Percentiles rank a stretch among this genome's conserved stretches.
phyloP scores from a whole-genome alignment of 140 eudicot species.

The Stevia rebaudiana region DNA sequence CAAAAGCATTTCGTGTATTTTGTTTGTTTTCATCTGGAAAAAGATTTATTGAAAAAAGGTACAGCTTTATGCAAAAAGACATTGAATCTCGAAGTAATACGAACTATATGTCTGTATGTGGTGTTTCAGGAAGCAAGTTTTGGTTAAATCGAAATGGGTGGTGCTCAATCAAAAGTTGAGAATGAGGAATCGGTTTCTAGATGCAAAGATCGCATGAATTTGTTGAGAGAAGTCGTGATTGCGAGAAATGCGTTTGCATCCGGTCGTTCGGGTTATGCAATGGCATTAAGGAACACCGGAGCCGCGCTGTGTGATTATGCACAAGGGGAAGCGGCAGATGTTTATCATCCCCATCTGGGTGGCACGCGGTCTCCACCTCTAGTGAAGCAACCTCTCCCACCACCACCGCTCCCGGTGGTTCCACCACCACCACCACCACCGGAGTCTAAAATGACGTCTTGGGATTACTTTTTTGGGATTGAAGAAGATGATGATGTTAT shows the following conservation, averaged over 20 bases:
- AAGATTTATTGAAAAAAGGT: conserved; percentile 23
- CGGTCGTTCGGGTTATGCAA: conserved; percentile 69
- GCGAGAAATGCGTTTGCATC: conserved; percentile 77
- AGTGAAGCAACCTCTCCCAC: conserved; percentile 49
- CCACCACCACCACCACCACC: conserved; percentile 52
- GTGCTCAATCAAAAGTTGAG: conserved; percentile 92
- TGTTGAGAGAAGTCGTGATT: conserved; percentile 78
- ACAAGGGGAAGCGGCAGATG: conserved; percentile 62
- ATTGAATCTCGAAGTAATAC: conserved; percentile 10
- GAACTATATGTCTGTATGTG: not conserved
- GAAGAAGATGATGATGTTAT: conserved; percentile 50
- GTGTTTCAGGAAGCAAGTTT: conserved; percentile 15
- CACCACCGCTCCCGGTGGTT: conserved; percentile 72
- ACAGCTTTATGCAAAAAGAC: conserved; percentile 23
- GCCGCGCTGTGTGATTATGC: conserved; percentile 94
- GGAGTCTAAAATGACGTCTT: conserved; percentile 65
- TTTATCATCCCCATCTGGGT: conserved; percentile 29
- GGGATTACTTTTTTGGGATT: conserved; percentile 70
- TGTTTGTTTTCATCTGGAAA: conserved; percentile 11
- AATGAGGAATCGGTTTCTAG: conserved; percentile 90
- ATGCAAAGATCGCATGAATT: conserved; percentile 78
- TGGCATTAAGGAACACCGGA: conserved; percentile 75
- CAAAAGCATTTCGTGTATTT: not conserved
- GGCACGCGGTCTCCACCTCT: conserved; percentile 59
- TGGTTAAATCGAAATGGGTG: conserved; percentile 51